phyloP scores from a whole-genome alignment of 371 early-diverging fungal species.

The Nematocida ausubeli region DNA sequence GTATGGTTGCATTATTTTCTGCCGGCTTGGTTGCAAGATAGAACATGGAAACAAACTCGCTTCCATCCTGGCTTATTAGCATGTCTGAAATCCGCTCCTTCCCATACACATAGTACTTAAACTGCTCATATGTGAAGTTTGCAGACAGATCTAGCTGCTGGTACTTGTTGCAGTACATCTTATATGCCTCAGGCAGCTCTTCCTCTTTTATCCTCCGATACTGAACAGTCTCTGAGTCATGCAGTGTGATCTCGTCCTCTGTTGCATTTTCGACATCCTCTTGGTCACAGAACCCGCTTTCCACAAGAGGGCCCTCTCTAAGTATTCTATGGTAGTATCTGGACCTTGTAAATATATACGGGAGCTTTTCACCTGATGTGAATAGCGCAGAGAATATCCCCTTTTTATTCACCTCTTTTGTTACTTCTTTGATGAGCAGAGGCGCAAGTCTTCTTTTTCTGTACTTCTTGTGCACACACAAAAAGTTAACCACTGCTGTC shows the following conservation, averaged over 20 bases:
- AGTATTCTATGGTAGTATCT: constrained; percentile 69
- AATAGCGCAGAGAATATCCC: constrained; percentile 94
- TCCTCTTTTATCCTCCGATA: constrained; percentile 40
- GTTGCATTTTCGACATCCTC: constrained; percentile 16
- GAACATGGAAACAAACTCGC: constrained; percentile 64
- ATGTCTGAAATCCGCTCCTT: constrained; percentile 32
- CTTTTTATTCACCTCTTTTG: constrained; percentile 79
- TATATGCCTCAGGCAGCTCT: constrained; percentile 45
- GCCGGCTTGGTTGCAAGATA: constrained; percentile 53
- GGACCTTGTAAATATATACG: constrained; percentile 78
- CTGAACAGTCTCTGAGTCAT: background rate
- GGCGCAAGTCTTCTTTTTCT: constrained; percentile 89
- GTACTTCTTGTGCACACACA: constrained; percentile 88
- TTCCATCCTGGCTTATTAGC: constrained; percentile 47
- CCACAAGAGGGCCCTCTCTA: constrained; percentile 43
- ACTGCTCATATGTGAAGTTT: constrained; percentile 48
- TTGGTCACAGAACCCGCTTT: constrained; percentile 39
- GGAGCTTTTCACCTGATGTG: constrained; percentile 83
- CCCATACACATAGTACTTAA: constrained; percentile 50
- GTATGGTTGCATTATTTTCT: constrained; percentile 39
- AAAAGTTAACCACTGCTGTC: constrained; percentile 79
- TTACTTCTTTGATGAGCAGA: constrained; percentile 93
- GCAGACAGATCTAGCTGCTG: constrained; percentile 48
- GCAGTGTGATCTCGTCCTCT: background rate
- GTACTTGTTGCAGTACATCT: constrained; percentile 55